Percentiles rank a stretch among this genome's conserved stretches.
These are phyloP conservation scores for Clonostachys rosea DNA, from an alignment of 2,329 filamentous ascomycete species.

Conservation along the genomic window DNA sequence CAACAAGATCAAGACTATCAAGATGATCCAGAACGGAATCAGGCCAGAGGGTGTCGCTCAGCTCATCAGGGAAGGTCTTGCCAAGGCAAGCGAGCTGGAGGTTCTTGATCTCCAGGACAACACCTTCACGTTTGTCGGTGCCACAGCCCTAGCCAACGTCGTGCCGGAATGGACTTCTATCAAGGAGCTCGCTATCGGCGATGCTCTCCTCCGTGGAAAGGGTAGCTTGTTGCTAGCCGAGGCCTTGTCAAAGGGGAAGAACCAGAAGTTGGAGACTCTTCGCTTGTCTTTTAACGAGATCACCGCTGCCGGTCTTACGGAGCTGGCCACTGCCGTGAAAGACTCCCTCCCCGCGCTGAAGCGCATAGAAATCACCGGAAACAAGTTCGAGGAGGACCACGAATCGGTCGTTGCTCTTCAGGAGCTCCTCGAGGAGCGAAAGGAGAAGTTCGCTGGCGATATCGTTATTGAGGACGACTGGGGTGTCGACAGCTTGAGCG, in stretches of 20 bases:
- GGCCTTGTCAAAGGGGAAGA: constrained; percentile 70
- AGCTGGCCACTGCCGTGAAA: constrained; percentile 64
- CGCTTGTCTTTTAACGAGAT: constrained; percentile 95
- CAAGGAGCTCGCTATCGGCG: constrained; percentile 80
- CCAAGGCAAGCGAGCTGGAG: constrained; percentile 62
- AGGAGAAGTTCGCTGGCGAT: constrained; percentile 66
- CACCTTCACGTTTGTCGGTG: constrained; percentile 82
- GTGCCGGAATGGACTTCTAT: constrained; percentile 71
- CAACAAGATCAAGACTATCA: constrained; percentile 75
- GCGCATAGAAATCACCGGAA: constrained; percentile 91
- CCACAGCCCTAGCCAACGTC: constrained; percentile 71
- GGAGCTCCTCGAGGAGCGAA: constrained; percentile 69
- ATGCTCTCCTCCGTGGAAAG: constrained; percentile 77
- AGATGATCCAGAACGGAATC: constrained; percentile 99
- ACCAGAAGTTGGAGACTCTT: constrained; percentile 74
- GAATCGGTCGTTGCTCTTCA: constrained; percentile 63
- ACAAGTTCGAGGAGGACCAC: constrained; percentile 89
- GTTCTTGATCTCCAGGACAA: constrained; percentile 94
- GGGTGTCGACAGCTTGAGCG: constrained; percentile 81
- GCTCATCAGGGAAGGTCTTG: constrained; percentile 74
- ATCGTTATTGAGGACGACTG: constrained; percentile 72
- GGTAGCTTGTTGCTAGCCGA: constrained; percentile 71
- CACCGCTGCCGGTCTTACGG: constrained; percentile 68
- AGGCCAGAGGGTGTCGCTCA: constrained; percentile 86
- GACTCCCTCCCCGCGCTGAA: constrained; percentile 69